phyloP scores from a whole-genome alignment of 441 rosid genomes.

The Adansonia madagascariensis region DNA sequence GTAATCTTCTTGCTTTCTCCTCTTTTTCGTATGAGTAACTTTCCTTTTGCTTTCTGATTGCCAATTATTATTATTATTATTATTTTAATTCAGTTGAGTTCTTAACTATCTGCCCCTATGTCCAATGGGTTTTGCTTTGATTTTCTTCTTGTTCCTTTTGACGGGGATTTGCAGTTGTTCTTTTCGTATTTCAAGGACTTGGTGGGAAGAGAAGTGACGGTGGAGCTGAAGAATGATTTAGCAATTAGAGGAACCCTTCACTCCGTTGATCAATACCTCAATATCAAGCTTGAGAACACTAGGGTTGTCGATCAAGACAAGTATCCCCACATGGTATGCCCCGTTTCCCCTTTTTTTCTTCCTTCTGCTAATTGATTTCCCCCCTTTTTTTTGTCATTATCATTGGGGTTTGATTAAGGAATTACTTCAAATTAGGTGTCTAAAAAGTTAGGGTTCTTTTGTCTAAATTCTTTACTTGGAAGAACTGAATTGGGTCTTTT shows the following conservation, averaged over 20 bases:
- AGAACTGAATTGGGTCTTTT: neutral
- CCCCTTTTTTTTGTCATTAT: neutral
- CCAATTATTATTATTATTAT: neutral
- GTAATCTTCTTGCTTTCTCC: neutral
- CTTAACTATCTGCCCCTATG: neutral
- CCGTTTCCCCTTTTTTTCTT: neutral
- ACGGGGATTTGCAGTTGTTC: slow-evolving; percentile 69
- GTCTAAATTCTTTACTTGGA: neutral
- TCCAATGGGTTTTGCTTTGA: neutral
- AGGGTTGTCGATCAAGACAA: slow-evolving; percentile 99
- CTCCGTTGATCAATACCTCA: slow-evolving; percentile 97
- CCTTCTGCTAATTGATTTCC: neutral
- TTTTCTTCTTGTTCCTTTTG: slow-evolving; percentile 12
- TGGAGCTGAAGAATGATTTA: slow-evolving; percentile 94
- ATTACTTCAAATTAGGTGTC: neutral
- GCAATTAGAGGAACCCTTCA: slow-evolving; percentile 98
- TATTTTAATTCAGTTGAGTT: neutral
- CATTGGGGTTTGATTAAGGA: neutral
- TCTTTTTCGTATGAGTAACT: neutral
- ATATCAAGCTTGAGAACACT: slow-evolving; percentile 98
- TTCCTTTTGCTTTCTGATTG: neutral
- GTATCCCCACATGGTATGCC: slow-evolving; percentile 95
- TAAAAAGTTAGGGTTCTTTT: neutral
- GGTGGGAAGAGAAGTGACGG: slow-evolving; percentile 98
- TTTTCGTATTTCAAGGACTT: slow-evolving; percentile 98